Base-by-base conservation (phyloP, 164 flowering plant genomes). In the Magnolia changhungtana region DNA sequence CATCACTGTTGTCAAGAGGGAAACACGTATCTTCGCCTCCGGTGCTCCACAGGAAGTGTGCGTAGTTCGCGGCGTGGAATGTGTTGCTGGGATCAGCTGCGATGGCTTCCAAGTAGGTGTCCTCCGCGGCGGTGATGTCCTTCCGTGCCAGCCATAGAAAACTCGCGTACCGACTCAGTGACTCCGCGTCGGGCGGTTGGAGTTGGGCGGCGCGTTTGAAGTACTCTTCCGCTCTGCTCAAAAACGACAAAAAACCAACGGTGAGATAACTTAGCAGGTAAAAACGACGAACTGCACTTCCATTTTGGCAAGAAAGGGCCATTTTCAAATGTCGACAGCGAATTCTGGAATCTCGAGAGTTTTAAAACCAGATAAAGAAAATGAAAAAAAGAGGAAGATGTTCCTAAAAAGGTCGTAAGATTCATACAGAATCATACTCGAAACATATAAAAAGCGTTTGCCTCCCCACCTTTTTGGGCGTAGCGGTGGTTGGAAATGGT, bases 1-100 rank as follows among this genome's bases (percentile, higher is more conserved):
- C 67, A 64, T 64, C 67, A 64, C 23, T 65, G n/a, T 37, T 21
- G 71, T 65, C 67, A 64, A 93, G 88, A 52, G 96, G 98, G 83
- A 65, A 96, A 81, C 98, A 96, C 1, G 99, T 94, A 71, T 94
- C 99, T 63, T 89, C 97, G 1, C 90, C 98, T 1, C 99, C 99
- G 0, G 98, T 96, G 86, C 83, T 90, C 98, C 98, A 96, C 0
- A 96, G 85, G 76, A 96, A 96, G 83, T 94, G 87, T 8, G 99
- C 99, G 67, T 96, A 96, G 71, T 86, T 90, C 2, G 89, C 94
- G 0, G 96, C 91, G 70, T 94, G 87, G 76, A 51, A 83, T 0
- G 90, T 72, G 85, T 96, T 96, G 67, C 77, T 78, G 0, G 99
- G 98, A 21, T 92, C 99, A 0, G 92, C 96, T 0, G 86, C 85